Evolutionary conservation across 2,329 filamentous ascomycete genomes (phyloP).

Genomic region (Colletotrichum sp.): DNA sequence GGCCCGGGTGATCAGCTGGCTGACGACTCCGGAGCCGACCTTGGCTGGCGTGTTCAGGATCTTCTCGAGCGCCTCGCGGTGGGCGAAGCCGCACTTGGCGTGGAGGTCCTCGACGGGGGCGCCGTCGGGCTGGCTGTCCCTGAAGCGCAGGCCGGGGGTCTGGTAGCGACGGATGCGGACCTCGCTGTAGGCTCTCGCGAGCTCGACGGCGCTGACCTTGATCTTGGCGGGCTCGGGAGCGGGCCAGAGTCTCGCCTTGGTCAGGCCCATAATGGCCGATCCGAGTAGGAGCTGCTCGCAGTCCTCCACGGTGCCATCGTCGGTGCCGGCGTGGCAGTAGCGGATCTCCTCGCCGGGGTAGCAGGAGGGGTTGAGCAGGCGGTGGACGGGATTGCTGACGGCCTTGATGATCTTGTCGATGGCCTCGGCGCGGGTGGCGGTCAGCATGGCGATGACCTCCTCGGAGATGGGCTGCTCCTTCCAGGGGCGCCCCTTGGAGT

Average conservation of each 20-base stretch:
- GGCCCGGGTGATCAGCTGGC: conserved; percentile 13
- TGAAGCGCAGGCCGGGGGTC: conserved; percentile 17
- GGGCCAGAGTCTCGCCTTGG: conserved; percentile 14
- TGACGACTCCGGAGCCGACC: conserved; percentile 3
- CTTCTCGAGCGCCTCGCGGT: conserved; percentile 15
- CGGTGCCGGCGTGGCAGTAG: conserved; percentile 18
- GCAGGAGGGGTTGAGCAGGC: conserved; percentile 16
- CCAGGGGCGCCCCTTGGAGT: conserved; percentile 15
- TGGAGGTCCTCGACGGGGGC: conserved; percentile 3
- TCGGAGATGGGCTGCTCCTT: conserved; percentile 12
- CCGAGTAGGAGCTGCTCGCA: conserved; percentile 20
- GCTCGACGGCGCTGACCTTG: conserved; percentile 20
- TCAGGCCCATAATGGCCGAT: conserved; percentile 20
- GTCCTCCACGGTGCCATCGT: conserved; percentile 15
- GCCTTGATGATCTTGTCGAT: conserved; percentile 19
- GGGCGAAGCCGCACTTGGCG: conserved; percentile 16
- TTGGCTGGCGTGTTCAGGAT: conserved; percentile 19
- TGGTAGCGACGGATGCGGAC: conserved; percentile 19
- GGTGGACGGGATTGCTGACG: conserved; percentile 20
- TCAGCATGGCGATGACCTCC: conserved; percentile 14
- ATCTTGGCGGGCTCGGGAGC: conserved; percentile 7
- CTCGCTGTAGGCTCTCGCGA: conserved; percentile 10
- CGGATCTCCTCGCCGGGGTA: conserved; percentile 15
- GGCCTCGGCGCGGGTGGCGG: conserved; percentile 14
- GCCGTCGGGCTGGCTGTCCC: conserved; percentile 5